Base-by-base conservation (phyloP, 2,329 filamentous ascomycete species). In the Pseudogymnoascus sp. region DNA sequence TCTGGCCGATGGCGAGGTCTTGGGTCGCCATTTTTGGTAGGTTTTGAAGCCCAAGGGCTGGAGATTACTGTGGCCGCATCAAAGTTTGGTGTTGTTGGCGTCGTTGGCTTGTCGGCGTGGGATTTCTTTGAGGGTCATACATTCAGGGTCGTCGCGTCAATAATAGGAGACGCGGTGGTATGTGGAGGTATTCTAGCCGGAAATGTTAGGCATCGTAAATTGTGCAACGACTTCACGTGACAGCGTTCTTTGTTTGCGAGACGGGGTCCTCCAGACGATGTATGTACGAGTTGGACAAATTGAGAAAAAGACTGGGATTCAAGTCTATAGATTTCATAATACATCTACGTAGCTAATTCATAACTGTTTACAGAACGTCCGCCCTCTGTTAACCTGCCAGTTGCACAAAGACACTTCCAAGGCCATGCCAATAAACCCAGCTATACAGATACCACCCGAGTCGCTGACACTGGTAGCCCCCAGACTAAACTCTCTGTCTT, bases 391-490 rank as follows among this genome's bases (percentile, higher is more conserved):
- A 23, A 95, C 89, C 76, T 97, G 92, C 82, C 89, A 96, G 59
- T 82, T 80, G 74, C 94, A 99, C 23, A 97, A 76, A 73, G 84
- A 82, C 1, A 89, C 86, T 77, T 97, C 93, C 74, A 97, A 80
- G 2, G 79, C 80, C 82, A 97, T 93, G 42, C 92, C 87, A 8
- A 96, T 70, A 59, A 97, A 86, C 0, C 91, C 91, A 0, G 93
- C 93, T 11, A 95, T 82, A 71, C 91, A 96, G 35, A 97, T 96
- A 0, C 94, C 93, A 0, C 79, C 92, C 42, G 90, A 94, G 73
- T 97, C 94, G 72, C 91, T 96, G 42, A 97, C 93, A 25, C 89
- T 95, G 2, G 92, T 94, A 0, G 92, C 93, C 0, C 90, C 87
- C 1, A 99, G 77, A 65, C 91, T 95, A 72, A 97, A 97, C 76